Evolutionary conservation across 371 early-diverging fungal genomes (phyloP).

Genomic region (Coemansia linderi): DNA sequence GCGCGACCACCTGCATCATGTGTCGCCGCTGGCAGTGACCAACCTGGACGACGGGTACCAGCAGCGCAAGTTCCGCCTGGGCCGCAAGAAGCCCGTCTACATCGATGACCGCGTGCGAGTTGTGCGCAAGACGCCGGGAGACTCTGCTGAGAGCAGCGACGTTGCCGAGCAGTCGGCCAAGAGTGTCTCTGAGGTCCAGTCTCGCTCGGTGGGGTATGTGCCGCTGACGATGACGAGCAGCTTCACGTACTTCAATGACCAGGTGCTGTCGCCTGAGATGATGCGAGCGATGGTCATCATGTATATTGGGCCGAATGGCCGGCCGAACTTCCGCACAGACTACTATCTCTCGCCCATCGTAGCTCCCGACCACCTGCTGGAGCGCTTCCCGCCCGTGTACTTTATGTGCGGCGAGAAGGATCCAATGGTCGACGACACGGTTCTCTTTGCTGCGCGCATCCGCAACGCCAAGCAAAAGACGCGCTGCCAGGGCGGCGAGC

Average conservation of each 20-base stretch:
- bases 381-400: conserved; percentile 87
- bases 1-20: conserved; percentile 53
- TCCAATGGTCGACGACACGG: conserved; percentile 94
- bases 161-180: background rate
- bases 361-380: conserved; percentile 86
- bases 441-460: conserved; percentile 86
- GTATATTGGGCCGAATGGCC: conserved; percentile 82
- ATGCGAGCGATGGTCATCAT: conserved; percentile 93
- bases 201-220: conserved; percentile 24
- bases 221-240: conserved; percentile 82
- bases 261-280: conserved; percentile 77
- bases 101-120: conserved; percentile 44
- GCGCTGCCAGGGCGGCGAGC: background rate
- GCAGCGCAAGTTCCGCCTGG: conserved; percentile 7
- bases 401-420: conserved; percentile 94
- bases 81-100: conserved; percentile 8
- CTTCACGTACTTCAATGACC: conserved; percentile 83
- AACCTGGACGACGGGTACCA: conserved; percentile 18
- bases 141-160: background rate
- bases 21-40: conserved; percentile 48
- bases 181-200: background rate
- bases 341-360: conserved; percentile 84
- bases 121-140: conserved; percentile 10
- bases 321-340: conserved; percentile 76
- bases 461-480: conserved; percentile 69